Evolutionary conservation across 179 eudicot species (phyloP).

Genomic region (Spinacia oleracea): DNA sequence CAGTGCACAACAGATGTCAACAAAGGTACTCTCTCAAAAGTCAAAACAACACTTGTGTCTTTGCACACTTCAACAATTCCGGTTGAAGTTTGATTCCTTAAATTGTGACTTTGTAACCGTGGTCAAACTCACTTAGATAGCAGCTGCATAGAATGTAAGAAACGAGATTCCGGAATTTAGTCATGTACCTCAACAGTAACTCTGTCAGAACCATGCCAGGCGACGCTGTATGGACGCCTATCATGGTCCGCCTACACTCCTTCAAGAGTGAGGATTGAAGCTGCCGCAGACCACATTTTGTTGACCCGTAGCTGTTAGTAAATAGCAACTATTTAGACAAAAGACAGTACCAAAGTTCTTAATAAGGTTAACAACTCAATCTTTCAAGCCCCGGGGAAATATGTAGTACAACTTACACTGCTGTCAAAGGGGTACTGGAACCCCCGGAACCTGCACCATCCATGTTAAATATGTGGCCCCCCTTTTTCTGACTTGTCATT

Average conservation of each 20-base stretch:
- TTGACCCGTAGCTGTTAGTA: conserved; percentile 77
- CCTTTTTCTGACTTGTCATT: conserved; percentile 57
- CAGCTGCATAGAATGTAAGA: not conserved
- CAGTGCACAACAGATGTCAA: not conserved
- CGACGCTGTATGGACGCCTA: conserved; percentile 95
- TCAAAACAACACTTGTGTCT: no score
- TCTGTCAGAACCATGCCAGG: conserved; percentile 99
- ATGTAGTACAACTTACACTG: conserved; percentile 66
- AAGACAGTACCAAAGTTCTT: not conserved
- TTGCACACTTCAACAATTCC: not conserved
- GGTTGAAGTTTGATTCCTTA: no score
- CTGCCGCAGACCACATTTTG: conserved; percentile 93
- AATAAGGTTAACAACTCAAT: not conserved
- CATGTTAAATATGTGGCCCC: conserved; percentile 95
- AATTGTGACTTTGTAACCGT: no score
- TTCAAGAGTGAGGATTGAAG: conserved; percentile 83
- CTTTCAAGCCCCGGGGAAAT: not conserved
- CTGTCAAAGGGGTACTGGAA: conserved; percentile 96
- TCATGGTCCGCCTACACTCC: conserved; percentile 65
- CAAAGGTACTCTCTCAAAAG: not conserved
- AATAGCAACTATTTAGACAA: conserved; percentile 6
- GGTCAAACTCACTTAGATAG: not conserved
- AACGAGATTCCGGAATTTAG: not conserved
- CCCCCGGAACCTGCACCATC: conserved; percentile 99
- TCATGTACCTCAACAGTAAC: conserved; percentile 74